A percentile compares a stretch with the other conserved stretches of the same genome.
Conservation (phyloP, 2,329 filamentous ascomycete species). For the Cytospora schulzeri region DNA sequence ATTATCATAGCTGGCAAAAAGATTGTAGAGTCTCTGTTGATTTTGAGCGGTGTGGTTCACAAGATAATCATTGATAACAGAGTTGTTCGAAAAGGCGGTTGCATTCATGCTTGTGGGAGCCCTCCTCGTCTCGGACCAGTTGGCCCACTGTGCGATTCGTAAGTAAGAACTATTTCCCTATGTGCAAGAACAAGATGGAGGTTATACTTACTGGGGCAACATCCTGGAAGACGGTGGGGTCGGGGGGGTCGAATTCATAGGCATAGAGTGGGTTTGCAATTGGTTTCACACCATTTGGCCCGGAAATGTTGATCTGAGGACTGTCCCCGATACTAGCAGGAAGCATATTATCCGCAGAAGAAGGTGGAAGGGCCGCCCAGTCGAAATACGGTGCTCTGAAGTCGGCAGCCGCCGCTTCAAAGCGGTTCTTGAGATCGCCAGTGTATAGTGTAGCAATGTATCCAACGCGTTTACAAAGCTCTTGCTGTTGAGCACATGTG, state of each 20-base stretch:
- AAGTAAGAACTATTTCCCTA: not conserved
- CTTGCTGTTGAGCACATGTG: constrained; percentile 39
- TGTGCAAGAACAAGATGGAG: constrained; percentile 12
- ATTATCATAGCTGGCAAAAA: constrained; percentile 68
- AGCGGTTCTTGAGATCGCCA: constrained; percentile 47
- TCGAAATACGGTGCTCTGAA: constrained; percentile 64
- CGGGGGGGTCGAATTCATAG: constrained; percentile 63
- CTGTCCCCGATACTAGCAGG: constrained; percentile 50
- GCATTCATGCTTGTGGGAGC: constrained; percentile 47
- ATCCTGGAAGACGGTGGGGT: constrained; percentile 59
- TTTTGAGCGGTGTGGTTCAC: constrained; percentile 56
- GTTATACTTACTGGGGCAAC: constrained; percentile 53
- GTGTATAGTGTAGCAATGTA: constrained; percentile 53
- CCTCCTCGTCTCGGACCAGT: constrained; percentile 63
- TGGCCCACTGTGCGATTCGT: constrained; percentile 50
- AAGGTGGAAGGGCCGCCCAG: constrained; percentile 54
- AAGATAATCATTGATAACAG: constrained; percentile 54
- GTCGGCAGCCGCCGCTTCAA: constrained; percentile 51
- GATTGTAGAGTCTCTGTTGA: constrained; percentile 65
- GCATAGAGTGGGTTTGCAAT: constrained; percentile 65
- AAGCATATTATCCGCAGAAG: constrained; percentile 48
- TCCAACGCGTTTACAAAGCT: constrained; percentile 39
- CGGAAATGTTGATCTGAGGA: constrained; percentile 50
- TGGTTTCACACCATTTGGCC: constrained; percentile 56
- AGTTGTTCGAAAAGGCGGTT: constrained; percentile 60